phyloP scores from a whole-genome alignment of 805 yeast species.

The Metschnikowia cubensis region DNA sequence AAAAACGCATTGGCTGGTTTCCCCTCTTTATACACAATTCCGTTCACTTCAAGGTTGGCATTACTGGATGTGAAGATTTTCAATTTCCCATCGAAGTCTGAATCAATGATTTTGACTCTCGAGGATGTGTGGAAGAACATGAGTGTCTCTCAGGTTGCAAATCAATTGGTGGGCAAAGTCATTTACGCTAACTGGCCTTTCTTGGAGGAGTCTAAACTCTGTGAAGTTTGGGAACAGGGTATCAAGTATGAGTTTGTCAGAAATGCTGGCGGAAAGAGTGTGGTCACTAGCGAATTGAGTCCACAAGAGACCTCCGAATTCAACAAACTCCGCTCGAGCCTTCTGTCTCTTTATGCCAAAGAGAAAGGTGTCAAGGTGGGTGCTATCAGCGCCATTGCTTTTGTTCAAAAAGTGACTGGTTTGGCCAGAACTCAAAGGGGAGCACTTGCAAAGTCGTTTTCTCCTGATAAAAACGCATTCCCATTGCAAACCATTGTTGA shows the following conservation, averaged over 20 bases:
- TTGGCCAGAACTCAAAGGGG: slow-evolving; percentile 65
- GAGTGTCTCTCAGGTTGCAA: slow-evolving; percentile 61
- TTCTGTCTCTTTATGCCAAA: slow-evolving; percentile 42
- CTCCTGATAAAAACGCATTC: slow-evolving; percentile 47
- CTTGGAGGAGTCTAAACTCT: slow-evolving; percentile 71
- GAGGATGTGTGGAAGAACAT: slow-evolving; percentile 52
- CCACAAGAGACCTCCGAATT: slow-evolving; percentile 46
- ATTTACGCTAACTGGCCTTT: slow-evolving; percentile 91
- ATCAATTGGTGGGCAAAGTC: slow-evolving; percentile 54
- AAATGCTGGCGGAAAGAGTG: slow-evolving; percentile 21
- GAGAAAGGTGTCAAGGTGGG: slow-evolving; percentile 62
- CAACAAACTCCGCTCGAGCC: slow-evolving; percentile 34
- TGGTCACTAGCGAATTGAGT: slow-evolving; percentile 33
- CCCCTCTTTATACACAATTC: slow-evolving; percentile 74
- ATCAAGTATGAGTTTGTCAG: slow-evolving; percentile 44
- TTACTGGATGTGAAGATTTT: slow-evolving; percentile 70
- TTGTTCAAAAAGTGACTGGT: slow-evolving; percentile 76
- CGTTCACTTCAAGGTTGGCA: slow-evolving; percentile 51
- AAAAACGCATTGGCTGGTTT: slow-evolving; percentile 79
- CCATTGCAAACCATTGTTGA: slow-evolving; percentile 85
- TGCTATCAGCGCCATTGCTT: slow-evolving; percentile 52
- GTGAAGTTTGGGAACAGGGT: slow-evolving; percentile 54
- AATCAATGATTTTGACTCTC: slow-evolving; percentile 68
- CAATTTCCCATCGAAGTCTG: slow-evolving; percentile 79
- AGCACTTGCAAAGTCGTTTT: slow-evolving; percentile 71